phyloP scores from a whole-genome alignment of 768 basidiomycete genomes.

The Phaffia tasmanica region DNA sequence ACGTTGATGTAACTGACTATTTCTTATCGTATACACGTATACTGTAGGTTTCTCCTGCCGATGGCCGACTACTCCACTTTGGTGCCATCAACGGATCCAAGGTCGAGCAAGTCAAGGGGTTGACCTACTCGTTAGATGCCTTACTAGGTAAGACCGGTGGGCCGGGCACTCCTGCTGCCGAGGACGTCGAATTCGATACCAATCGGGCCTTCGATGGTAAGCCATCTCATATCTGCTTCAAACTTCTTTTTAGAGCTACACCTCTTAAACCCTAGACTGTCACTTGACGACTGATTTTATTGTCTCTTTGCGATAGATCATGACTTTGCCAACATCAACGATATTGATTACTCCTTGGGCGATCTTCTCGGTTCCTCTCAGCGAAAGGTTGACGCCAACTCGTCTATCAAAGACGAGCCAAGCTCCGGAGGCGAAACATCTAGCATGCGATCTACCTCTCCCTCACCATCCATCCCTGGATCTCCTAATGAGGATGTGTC shows the following conservation, averaged over 20 bases:
- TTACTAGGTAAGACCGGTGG: slow-evolving; percentile 56
- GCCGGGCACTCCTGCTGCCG: slow-evolving; percentile 42
- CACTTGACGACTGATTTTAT: neutral
- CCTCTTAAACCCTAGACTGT: neutral
- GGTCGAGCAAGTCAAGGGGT: slow-evolving; percentile 95
- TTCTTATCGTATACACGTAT: neutral
- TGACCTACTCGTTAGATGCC: slow-evolving; percentile 90
- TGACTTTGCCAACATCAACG: slow-evolving; percentile 93
- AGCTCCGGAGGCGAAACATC: slow-evolving; percentile 3
- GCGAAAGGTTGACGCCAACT: slow-evolving; percentile 20
- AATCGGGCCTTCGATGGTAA: slow-evolving; percentile 37
- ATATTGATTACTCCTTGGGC: slow-evolving; percentile 88
- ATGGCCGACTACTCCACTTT: slow-evolving; percentile 84
- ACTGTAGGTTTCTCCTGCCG: slow-evolving; percentile 76
- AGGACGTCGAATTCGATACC: slow-evolving; percentile 37
- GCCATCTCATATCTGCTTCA: neutral
- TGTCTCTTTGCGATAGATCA: slow-evolving; percentile 48
- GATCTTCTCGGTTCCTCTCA: slow-evolving; percentile 57
- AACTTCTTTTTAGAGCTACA: neutral
- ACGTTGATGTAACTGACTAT: neutral
- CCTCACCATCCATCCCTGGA: slow-evolving; percentile 3
- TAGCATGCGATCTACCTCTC: slow-evolving; percentile 7
- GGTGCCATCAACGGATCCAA: slow-evolving; percentile 64
- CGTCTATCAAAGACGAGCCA: slow-evolving; percentile 7
- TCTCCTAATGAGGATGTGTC: slow-evolving; percentile 19